Evolutionary conservation across 768 basidiomycete species (phyloP).

Genomic region (Boletus subcaerulescens): DNA sequence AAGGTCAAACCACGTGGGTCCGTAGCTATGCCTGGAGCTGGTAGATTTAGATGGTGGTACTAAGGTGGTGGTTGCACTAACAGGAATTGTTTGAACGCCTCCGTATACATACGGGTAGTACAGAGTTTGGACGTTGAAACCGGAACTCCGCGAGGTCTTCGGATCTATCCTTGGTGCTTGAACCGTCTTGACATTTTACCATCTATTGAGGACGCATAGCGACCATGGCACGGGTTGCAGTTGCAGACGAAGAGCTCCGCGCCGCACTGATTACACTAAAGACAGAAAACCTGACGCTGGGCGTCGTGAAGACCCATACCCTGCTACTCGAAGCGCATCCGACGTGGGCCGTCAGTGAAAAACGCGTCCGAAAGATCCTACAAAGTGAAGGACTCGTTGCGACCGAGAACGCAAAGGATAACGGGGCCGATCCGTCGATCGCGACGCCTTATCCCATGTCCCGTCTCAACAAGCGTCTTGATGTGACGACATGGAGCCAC

Average conservation of each 20-base stretch:
- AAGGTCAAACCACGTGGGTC: too few relatives aligned
- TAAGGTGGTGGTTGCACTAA: too few relatives aligned
- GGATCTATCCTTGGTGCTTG: too few relatives aligned
- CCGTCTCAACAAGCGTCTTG: conserved; percentile 57
- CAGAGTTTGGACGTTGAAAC: too few relatives aligned
- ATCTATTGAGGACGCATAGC: too few relatives aligned
- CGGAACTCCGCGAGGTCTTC: too few relatives aligned
- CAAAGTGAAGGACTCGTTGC: conserved; percentile 53
- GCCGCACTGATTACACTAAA: conserved; percentile 53
- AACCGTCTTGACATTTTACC: too few relatives aligned
- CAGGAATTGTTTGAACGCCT: too few relatives aligned
- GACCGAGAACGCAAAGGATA: conserved; percentile 1
- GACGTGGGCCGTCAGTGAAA: conserved; percentile 81
- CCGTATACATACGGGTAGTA: too few relatives aligned
- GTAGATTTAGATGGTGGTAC: too few relatives aligned
- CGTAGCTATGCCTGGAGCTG: too few relatives aligned
- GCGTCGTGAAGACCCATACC: conserved; percentile 68
- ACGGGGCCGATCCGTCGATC: background rate
- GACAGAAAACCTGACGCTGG: conserved; percentile 56
- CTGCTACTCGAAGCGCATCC: conserved; percentile 57
- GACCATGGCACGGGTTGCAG: conserved; percentile 13
- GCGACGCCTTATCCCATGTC: conserved; percentile 53
- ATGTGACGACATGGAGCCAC: conserved; percentile 57
- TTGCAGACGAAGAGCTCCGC: conserved; percentile 58
- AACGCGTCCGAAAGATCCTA: conserved; percentile 70